phyloP scores from a whole-genome alignment of 2,329 filamentous ascomycete genomes.

The Phialophora chinensis region DNA sequence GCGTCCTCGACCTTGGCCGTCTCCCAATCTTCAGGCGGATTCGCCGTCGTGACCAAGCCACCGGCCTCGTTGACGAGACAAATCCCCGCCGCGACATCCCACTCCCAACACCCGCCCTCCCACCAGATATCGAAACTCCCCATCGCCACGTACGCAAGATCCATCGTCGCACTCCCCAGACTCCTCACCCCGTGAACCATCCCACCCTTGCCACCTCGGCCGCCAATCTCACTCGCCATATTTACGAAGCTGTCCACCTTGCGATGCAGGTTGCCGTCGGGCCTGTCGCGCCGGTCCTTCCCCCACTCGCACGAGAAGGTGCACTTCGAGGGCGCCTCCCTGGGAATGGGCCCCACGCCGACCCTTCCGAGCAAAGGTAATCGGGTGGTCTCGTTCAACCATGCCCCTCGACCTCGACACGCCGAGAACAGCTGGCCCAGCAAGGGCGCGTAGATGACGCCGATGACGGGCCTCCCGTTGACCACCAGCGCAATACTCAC shows the following conservation, averaged over 20 bases:
- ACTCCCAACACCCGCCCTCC: constrained; percentile 83
- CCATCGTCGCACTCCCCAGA: constrained; percentile 74
- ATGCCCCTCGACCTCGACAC: constrained; percentile 69
- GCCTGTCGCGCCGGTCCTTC: constrained; percentile 71
- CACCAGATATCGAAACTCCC: constrained; percentile 81
- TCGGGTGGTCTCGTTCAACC: constrained; percentile 67
- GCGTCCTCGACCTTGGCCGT: constrained; percentile 57
- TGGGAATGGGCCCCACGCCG: constrained; percentile 66
- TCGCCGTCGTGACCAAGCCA: constrained; percentile 74
- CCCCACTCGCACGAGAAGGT: constrained; percentile 81
- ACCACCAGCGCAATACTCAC: constrained; percentile 75
- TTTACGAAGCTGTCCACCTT: constrained; percentile 78
- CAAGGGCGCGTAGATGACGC: constrained; percentile 75
- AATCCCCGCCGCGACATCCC: constrained; percentile 78
- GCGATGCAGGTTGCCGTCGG: constrained; percentile 70
- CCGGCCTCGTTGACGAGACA: constrained; percentile 76
- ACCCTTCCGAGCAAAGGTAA: constrained; percentile 64
- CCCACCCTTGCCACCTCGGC: constrained; percentile 69
- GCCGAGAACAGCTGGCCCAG: constrained; percentile 72
- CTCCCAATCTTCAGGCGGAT: constrained; percentile 66
- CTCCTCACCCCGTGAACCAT: constrained; percentile 81
- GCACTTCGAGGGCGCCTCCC: constrained; percentile 69
- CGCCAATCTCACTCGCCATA: constrained; percentile 71
- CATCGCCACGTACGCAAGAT: constrained; percentile 76
- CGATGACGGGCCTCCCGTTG: constrained; percentile 65